Percentiles rank a stretch among this genome's conserved stretches.
phyloP scores from a whole-genome alignment of 2,329 filamentous ascomycete genomes.

The Pseudocercospora ulei region DNA sequence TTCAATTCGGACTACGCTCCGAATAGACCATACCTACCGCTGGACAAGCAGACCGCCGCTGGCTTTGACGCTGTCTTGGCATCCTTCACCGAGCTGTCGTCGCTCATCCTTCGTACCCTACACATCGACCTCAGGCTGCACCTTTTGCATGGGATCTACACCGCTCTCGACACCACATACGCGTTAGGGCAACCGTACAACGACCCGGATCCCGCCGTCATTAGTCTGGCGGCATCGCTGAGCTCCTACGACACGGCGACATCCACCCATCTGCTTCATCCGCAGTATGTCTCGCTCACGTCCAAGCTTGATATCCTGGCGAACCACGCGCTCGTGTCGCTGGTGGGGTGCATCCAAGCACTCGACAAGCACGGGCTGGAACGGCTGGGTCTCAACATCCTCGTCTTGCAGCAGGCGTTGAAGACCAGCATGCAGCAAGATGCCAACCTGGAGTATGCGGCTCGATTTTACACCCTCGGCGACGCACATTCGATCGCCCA shows the following conservation, averaged over 20 bases:
- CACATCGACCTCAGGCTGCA: slow-evolving; percentile 83
- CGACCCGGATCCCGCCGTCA: slow-evolving; percentile 67
- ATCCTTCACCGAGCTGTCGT: slow-evolving; percentile 71
- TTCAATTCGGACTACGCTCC: slow-evolving; percentile 25
- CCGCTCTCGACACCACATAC: slow-evolving; percentile 41
- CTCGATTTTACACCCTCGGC: slow-evolving; percentile 60
- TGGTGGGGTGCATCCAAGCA: slow-evolving; percentile 61
- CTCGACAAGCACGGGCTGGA: slow-evolving; percentile 78
- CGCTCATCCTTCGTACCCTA: slow-evolving; percentile 69
- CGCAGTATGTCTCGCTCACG: slow-evolving; percentile 63
- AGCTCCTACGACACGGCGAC: slow-evolving; percentile 81
- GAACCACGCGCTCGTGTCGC: slow-evolving; percentile 62
- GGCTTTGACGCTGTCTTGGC: slow-evolving; percentile 80
- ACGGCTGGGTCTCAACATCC: slow-evolving; percentile 86
- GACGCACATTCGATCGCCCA: slow-evolving; percentile 40
- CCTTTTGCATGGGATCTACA: slow-evolving; percentile 66
- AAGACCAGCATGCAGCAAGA: slow-evolving; percentile 71
- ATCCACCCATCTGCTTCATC: slow-evolving; percentile 58
- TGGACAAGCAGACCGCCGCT: slow-evolving; percentile 75
- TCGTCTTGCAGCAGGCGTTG: slow-evolving; percentile 91
- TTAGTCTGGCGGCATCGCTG: slow-evolving; percentile 74
- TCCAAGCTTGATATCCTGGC: slow-evolving; percentile 67
- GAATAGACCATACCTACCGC: slow-evolving; percentile 69
- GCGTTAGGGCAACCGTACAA: slow-evolving; percentile 60
- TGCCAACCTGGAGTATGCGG: slow-evolving; percentile 54